Percentiles rank a stretch among this genome's conserved stretches.
Conservation (phyloP, 306 rosid genomes). For the Oxytropis ochrocephala region DNA sequence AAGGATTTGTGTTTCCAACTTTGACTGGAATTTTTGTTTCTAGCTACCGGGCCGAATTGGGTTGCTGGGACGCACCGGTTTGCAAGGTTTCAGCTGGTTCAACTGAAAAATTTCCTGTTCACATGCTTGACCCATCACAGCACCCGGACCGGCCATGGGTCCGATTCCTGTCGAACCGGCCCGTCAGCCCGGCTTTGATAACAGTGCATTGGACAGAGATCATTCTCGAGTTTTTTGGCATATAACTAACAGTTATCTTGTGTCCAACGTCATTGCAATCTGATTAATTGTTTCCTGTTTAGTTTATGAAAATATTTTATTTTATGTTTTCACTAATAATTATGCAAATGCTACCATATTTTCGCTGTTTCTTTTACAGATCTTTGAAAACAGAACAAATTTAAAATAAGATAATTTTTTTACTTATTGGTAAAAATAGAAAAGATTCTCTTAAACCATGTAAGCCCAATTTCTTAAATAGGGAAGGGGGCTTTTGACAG, state of each 20-base stretch:
- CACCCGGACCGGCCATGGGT: too few relatives aligned
- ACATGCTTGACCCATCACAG: too few relatives aligned
- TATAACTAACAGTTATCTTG: conserved; percentile 4
- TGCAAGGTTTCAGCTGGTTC: too few relatives aligned
- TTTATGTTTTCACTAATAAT: neutral
- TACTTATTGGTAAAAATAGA: neutral
- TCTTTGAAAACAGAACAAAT: neutral
- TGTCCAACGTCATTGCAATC: conserved; percentile 4
- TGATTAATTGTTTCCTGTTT: conserved; percentile 8
- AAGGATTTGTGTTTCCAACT: too few relatives aligned
- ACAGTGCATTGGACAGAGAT: too few relatives aligned
- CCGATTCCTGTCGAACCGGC: too few relatives aligned
- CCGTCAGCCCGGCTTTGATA: too few relatives aligned
- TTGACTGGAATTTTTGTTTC: too few relatives aligned
- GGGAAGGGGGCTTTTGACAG: neutral
- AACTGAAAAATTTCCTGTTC: too few relatives aligned
- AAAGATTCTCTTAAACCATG: neutral
- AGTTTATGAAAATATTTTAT: neutral
- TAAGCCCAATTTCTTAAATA: neutral
- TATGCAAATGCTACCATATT: neutral
- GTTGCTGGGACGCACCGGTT: too few relatives aligned
- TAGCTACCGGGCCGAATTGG: too few relatives aligned
- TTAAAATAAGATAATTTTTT: neutral
- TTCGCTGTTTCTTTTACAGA: neutral
- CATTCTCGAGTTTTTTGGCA: neutral